Evolutionary conservation across 2,329 filamentous ascomycete genomes (phyloP).

Genomic region (Exophiala sideris): DNA sequence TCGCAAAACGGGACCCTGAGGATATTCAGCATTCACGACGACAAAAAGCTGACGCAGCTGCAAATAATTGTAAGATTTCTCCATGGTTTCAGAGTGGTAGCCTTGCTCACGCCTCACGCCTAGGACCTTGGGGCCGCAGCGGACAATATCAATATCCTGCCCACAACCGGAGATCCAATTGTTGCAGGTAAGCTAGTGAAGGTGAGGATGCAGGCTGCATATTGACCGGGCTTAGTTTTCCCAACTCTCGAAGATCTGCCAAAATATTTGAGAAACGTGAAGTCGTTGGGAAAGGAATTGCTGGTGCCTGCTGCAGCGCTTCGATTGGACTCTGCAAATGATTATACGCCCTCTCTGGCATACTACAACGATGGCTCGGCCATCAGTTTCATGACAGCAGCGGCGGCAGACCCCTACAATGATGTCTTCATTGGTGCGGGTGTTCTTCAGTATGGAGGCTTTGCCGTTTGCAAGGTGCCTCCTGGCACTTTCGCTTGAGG

Average conservation of each 20-base stretch:
- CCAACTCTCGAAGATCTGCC: constrained; percentile 20
- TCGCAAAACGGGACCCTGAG: constrained; percentile 21
- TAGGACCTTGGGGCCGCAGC: constrained; percentile 24
- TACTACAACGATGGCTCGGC: constrained; percentile 21
- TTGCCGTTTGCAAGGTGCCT: constrained; percentile 17
- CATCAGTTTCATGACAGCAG: constrained; percentile 22
- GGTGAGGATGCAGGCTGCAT: background rate
- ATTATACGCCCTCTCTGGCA: constrained; percentile 16
- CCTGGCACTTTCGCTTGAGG: constrained; percentile 6
- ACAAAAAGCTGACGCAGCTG: constrained; percentile 16
- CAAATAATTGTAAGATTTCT: constrained; percentile 12
- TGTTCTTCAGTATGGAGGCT: constrained; percentile 16
- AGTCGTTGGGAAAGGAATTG: constrained; percentile 18
- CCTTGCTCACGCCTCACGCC: too few species aligned
- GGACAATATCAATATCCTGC: constrained; percentile 23
- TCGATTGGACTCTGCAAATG: constrained; percentile 9
- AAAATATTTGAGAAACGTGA: constrained; percentile 11
- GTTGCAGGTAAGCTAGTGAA: constrained; percentile 14
- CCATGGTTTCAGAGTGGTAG: background rate
- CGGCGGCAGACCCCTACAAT: constrained; percentile 13
- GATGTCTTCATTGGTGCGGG: constrained; percentile 12
- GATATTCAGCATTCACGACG: constrained; percentile 16
- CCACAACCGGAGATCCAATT: constrained; percentile 19
- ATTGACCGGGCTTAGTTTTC: constrained; percentile 12
- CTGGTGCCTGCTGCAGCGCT: constrained; percentile 19